Conservation (phyloP, 352 stramenopile species). For the Phytophthora pluvialis region DNA sequence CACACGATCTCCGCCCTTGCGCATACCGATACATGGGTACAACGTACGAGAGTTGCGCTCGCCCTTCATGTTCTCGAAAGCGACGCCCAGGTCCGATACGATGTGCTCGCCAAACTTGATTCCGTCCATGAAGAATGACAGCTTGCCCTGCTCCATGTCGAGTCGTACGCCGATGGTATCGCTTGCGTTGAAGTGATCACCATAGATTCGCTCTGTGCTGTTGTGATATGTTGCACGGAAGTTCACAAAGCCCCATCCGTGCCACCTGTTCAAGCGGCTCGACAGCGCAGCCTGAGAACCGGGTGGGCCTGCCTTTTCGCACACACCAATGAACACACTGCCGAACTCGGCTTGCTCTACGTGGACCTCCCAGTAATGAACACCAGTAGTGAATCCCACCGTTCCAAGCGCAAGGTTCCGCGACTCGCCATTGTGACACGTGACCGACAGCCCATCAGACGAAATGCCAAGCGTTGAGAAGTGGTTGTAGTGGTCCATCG, state of each 20-base stretch:
- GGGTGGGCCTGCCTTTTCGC: slow-evolving; percentile 86
- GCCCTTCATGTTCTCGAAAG: slow-evolving; percentile 95
- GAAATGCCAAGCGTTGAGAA: slow-evolving; percentile 83
- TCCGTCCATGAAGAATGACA: slow-evolving; percentile 99
- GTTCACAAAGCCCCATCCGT: slow-evolving; percentile 97
- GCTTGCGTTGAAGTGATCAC: slow-evolving; percentile 91
- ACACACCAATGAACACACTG: slow-evolving; percentile 98
- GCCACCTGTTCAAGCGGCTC: slow-evolving; percentile 88
- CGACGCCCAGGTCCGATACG: slow-evolving; percentile 96
- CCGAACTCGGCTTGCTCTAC: slow-evolving; percentile 97
- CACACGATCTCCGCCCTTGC: slow-evolving; percentile 94
- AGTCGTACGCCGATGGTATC: slow-evolving; percentile 99
- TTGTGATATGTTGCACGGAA: slow-evolving; percentile 96
- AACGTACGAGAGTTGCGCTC: slow-evolving; percentile 89
- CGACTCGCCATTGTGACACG: slow-evolving; percentile 85
- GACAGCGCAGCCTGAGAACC: slow-evolving; percentile 80
- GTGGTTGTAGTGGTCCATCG: slow-evolving; percentile 80
- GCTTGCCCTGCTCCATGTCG: slow-evolving; percentile 97
- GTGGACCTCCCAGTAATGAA: slow-evolving; percentile 99
- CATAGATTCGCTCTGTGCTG: slow-evolving; percentile 91
- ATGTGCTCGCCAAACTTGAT: slow-evolving; percentile 99
- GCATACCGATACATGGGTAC: slow-evolving; percentile 97
- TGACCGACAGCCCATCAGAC: slow-evolving; percentile 80
- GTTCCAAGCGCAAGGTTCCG: slow-evolving; percentile 85
- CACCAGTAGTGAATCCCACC: slow-evolving; percentile 88